Evolutionary conservation across 2,329 filamentous ascomycete genomes (phyloP), one percentile per base, ranked within the genome.

Genomic region (Claviceps sp.): DNA sequence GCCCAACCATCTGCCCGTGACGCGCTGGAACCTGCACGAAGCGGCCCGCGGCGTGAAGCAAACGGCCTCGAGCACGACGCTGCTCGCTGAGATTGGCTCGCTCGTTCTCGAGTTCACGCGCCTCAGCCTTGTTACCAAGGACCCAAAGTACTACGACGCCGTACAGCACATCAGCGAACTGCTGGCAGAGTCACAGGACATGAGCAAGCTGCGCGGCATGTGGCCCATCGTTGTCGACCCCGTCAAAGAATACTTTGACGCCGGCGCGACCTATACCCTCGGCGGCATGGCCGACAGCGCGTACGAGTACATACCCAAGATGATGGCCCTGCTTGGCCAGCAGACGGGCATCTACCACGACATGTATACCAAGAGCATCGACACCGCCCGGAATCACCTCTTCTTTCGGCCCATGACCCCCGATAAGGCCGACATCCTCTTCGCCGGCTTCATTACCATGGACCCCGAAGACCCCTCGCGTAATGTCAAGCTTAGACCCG

Each of bases 101-200:
- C 68, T 88, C 50, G 79, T 78, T 4, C 64, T 90, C 57, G 85
- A 89, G 61, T 86, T 89, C 61, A 86, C 82, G 4, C 72, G 85
- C 9, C 71, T 89, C 46, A 79, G 81, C 16, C 82, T 88, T 62
- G 67, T 88, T 45, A 86, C 85, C 0, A 77, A 77, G 40, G 74
- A 88, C 54, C 66, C 76, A 40, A 86, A 82, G 60, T 89, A 85
- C 67, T 86, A 82, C 63, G 85, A 89, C 62, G 86, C 85, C 5
- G 75, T 88, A 50, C 79, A 82, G 52, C 76, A 82, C 37, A 79
- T 91, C 52, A 85, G 80, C 22, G 75, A 84, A 52, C 73, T 81
- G 17, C 73, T 91, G 40, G 77, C 84, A 53, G 70, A 73, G 26
- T 76, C 78, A 56, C 86, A 91, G 66, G 77, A 78, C 58, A 66